Percentiles rank a stretch among this genome's conserved stretches.
phyloP scores from a whole-genome alignment of 1,139 yeast genomes.

The Geotrichum citri-aurantii region DNA sequence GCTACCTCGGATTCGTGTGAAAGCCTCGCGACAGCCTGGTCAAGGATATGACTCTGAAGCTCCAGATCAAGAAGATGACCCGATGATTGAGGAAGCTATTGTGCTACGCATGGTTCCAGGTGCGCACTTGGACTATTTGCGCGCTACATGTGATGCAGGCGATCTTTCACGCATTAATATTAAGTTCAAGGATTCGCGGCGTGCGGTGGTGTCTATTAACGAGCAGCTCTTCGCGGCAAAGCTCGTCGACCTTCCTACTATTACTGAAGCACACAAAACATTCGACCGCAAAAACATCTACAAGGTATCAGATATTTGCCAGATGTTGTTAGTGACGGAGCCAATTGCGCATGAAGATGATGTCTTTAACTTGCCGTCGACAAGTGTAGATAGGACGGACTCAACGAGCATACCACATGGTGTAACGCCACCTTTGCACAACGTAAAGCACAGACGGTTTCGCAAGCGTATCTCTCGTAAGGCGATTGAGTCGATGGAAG shows the following conservation, averaged over 20 bases:
- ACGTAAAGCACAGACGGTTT: conserved; percentile 50
- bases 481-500: conserved; percentile 61
- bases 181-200: conserved; percentile 73
- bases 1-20: conserved; percentile 64
- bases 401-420: conserved; percentile 65
- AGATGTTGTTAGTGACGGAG: conserved; percentile 72
- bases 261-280: conserved; percentile 82
- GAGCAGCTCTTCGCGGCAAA: conserved; percentile 71
- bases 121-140: conserved; percentile 69
- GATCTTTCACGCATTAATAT: conserved; percentile 68
- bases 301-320: conserved; percentile 81
- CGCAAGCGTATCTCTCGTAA: conserved; percentile 45
- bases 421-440: conserved; percentile 66
- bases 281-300: conserved; percentile 83
- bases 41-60: conserved; percentile 98
- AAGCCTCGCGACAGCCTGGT: conserved; percentile 81
- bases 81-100: conserved; percentile 81
- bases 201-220: conserved; percentile 60
- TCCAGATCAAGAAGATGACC: conserved; percentile 93
- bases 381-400: conserved; percentile 41
- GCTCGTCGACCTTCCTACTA: conserved; percentile 82
- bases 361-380: conserved; percentile 36
- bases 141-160: conserved; percentile 73
- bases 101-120: conserved; percentile 76
- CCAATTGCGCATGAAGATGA: conserved; percentile 55